Percentiles rank a stretch among this genome's conserved stretches.
These are phyloP conservation scores for Trichoderma polysporum DNA, from an alignment of 2,329 filamentous ascomycete species.

Conservation along the genomic window DNA sequence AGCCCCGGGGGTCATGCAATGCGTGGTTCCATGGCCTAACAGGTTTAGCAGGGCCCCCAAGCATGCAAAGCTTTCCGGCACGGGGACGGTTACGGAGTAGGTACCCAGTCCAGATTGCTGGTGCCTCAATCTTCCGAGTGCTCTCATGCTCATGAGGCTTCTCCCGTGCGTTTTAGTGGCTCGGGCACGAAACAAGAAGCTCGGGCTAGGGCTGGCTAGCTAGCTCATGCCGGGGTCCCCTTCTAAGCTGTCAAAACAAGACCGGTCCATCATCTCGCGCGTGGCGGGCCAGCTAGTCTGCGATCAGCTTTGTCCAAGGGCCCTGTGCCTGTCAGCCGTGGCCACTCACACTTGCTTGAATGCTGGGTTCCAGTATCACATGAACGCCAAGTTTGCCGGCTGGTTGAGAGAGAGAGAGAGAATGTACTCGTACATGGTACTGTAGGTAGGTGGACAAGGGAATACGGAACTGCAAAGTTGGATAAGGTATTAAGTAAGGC, in stretches of 20 bases:
- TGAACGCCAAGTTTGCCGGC: not conserved
- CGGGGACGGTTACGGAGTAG: not conserved
- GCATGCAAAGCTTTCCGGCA: not conserved
- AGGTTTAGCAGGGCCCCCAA: not conserved
- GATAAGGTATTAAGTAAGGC: no score
- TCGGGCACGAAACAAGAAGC: not conserved
- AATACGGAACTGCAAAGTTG: no score
- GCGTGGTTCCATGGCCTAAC: not conserved
- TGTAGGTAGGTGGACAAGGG: no score
- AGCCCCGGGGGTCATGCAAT: not conserved
- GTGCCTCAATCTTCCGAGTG: not conserved
- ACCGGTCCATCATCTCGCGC: slow-evolving; percentile 10
- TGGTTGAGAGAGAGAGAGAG: no score
- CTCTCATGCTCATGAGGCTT: not conserved
- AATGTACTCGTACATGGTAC: no score
- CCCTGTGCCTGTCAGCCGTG: slow-evolving; percentile 1
- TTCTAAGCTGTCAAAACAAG: slow-evolving; percentile 5
- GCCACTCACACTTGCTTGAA: not conserved
- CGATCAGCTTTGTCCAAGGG: not conserved
- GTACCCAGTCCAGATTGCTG: not conserved
- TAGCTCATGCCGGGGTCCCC: not conserved
- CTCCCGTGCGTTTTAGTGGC: not conserved
- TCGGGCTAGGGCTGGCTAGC: not conserved
- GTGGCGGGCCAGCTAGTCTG: slow-evolving; percentile 9
- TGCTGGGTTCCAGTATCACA: not conserved